Base-by-base conservation (phyloP, 768 basidiomycete genomes). In the Pluteus cervinus region DNA sequence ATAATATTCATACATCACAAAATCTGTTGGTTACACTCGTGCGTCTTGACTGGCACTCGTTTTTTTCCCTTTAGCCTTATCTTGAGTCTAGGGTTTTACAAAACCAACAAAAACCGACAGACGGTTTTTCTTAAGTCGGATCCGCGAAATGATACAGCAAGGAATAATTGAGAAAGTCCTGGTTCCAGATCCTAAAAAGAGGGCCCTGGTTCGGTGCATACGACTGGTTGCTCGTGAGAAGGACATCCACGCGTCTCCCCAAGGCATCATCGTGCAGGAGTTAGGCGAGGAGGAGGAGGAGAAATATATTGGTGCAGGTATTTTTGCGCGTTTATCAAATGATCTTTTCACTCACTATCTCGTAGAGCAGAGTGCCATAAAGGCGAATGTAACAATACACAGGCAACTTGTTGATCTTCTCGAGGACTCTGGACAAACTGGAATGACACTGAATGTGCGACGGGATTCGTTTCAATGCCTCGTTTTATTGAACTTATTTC, bases 11-110 rank as follows among this genome's bases (percentile, higher is more conserved):
- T 54, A 69, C 71, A 1, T 81, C 84, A 7, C 73, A 75, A 35
- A 88, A 92, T 41, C 66, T 93, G 53, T 62, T 92, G n/a, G 58
- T 82, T 39, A 76, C 76, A 12, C 73, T 93, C 37, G 90, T 90
- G 50, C 38, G 83, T 56, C 6, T 25, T 31, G 28, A 11, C 6
- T 12, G 9, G 29, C 15, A 21, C 21, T 26, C 11, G 9, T 29
- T 33, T 32, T 40, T 12, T n/a, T n/a, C n/a, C n/a, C n/a, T n/a
- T n/a, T n/a, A n/a, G n/a, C 16, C 7, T 12, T 30, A 33, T 36
- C 17, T 31, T 45, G 9, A 18, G 28, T 36, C 4, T 40, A 91
- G 87, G 88, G 88, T 2, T 87, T 87, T 53, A 48, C 65, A 15
- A 79, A 80, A 53, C 86, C 85, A 22, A 78, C 73, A 4, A 86